Evolutionary conservation across 768 basidiomycete genomes (phyloP).

Genomic region (Russula dissimulans): DNA sequence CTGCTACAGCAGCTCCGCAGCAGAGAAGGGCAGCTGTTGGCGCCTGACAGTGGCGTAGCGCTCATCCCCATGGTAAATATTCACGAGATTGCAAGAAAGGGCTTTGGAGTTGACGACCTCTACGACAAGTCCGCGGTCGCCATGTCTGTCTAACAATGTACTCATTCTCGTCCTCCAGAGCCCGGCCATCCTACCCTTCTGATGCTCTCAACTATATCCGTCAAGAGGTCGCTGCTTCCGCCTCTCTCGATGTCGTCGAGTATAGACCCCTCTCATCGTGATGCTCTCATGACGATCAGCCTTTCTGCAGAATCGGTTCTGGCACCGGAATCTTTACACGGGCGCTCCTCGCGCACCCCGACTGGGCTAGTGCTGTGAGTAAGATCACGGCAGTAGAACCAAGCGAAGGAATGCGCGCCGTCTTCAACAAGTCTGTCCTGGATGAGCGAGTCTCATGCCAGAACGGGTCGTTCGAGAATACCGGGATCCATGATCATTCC

Average conservation of each 20-base stretch:
- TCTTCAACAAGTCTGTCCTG: constrained; percentile 47
- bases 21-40: too few species aligned
- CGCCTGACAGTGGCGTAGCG: too few species aligned
- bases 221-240: constrained; percentile 30
- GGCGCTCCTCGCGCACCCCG: constrained; percentile 57
- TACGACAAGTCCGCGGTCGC: constrained; percentile 52
- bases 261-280: constrained; percentile 21
- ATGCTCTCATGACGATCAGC: background rate
- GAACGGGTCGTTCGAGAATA: constrained; percentile 67
- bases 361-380: constrained; percentile 41
- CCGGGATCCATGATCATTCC: constrained; percentile 52
- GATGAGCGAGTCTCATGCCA: constrained; percentile 44
- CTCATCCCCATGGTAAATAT: constrained; percentile 29
- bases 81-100: constrained; percentile 57
- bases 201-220: constrained; percentile 54
- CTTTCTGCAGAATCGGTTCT: constrained; percentile 51
- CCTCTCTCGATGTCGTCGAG: constrained; percentile 60
- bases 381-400: constrained; percentile 72
- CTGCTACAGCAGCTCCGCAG: too few species aligned
- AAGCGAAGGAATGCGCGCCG: constrained; percentile 73
- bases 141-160: background rate
- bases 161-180: constrained; percentile 34
- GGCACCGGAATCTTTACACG: constrained; percentile 90
- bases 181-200: constrained; percentile 74
- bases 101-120: constrained; percentile 70